These are phyloP conservation scores for Rutstroemia sydowiana DNA, from an alignment of 2,329 filamentous ascomycete genomes.

Conservation along the genomic window DNA sequence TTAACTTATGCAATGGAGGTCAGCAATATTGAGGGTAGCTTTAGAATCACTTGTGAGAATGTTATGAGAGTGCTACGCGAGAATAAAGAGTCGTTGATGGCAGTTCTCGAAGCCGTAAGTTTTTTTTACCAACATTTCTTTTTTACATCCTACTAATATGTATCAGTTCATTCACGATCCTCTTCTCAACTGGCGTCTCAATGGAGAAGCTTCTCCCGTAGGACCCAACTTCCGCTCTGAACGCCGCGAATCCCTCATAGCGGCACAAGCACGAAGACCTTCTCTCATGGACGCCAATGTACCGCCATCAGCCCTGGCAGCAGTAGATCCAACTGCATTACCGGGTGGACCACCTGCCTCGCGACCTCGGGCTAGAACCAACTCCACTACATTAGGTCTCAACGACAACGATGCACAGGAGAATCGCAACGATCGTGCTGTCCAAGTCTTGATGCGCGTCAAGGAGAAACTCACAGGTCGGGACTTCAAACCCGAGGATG, in stretches of 20 bases:
- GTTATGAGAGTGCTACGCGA: slow-evolving; percentile 95
- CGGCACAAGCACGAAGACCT: slow-evolving; percentile 47
- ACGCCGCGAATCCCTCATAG: slow-evolving; percentile 45
- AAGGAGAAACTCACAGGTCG: slow-evolving; percentile 92
- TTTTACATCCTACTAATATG: slow-evolving; percentile 16
- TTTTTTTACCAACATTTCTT: not conserved
- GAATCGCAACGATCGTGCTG: slow-evolving; percentile 83
- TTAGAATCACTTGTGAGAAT: slow-evolving; percentile 95
- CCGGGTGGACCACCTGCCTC: slow-evolving; percentile 40
- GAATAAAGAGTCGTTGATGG: slow-evolving; percentile 98
- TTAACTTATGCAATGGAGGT: slow-evolving; percentile 99
- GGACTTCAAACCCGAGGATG: slow-evolving; percentile 81
- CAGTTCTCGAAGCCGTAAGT: slow-evolving; percentile 92
- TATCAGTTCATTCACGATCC: slow-evolving; percentile 94
- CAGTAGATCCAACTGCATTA: slow-evolving; percentile 26
- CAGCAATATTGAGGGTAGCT: slow-evolving; percentile 98
- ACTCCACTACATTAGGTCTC: slow-evolving; percentile 43
- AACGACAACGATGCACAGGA: slow-evolving; percentile 48
- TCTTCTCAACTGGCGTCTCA: slow-evolving; percentile 93
- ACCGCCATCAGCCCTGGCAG: slow-evolving; percentile 46
- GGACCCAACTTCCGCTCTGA: slow-evolving; percentile 62
- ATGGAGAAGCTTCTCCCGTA: slow-evolving; percentile 50
- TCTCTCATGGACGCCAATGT: slow-evolving; percentile 62
- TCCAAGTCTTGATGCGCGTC: slow-evolving; percentile 86
- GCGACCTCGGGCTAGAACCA: slow-evolving; percentile 51